phyloP scores from a whole-genome alignment of 768 basidiomycete species.

The Rhodotorula taiwanensis region DNA sequence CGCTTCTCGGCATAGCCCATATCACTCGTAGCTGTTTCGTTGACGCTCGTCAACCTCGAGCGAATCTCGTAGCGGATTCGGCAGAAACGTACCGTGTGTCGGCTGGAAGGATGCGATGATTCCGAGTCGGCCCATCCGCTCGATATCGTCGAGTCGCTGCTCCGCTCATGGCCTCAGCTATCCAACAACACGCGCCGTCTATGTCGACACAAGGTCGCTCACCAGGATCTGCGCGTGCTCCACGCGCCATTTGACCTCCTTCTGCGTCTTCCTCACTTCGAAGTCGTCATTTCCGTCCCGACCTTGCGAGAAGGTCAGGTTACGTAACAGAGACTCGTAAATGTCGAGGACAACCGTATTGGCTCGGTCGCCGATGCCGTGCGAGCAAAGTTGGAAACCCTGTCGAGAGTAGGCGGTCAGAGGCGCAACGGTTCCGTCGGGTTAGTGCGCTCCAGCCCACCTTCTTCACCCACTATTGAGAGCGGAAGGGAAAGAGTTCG shows the following conservation, averaged over 20 bases:
- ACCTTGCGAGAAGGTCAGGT: neutral
- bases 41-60: too few species aligned
- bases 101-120: slow-evolving; percentile 90
- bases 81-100: slow-evolving; percentile 55
- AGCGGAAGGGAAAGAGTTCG: too few species aligned
- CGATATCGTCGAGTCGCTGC: slow-evolving; percentile 56
- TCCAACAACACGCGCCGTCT: neutral
- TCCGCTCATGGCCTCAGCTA: neutral
- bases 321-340: slow-evolving; percentile 61
- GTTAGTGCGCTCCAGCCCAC: slow-evolving; percentile 18
- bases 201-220: neutral
- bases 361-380: slow-evolving; percentile 61
- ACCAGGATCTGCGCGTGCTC: slow-evolving; percentile 88
- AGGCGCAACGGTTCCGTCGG: too few species aligned
- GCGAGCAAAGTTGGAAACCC: slow-evolving; percentile 38
- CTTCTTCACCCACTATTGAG: slow-evolving; percentile 22
- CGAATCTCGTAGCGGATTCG: neutral
- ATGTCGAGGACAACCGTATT: slow-evolving; percentile 76
- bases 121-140: slow-evolving; percentile 63
- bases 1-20: slow-evolving; percentile 87
- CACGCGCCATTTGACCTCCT: slow-evolving; percentile 58
- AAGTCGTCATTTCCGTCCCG: neutral
- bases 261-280: slow-evolving; percentile 15
- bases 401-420: too few species aligned
- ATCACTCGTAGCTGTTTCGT: slow-evolving; percentile 65